Conservation (phyloP, 768 basidiomycete genomes). For the Lentinula edodes region DNA sequence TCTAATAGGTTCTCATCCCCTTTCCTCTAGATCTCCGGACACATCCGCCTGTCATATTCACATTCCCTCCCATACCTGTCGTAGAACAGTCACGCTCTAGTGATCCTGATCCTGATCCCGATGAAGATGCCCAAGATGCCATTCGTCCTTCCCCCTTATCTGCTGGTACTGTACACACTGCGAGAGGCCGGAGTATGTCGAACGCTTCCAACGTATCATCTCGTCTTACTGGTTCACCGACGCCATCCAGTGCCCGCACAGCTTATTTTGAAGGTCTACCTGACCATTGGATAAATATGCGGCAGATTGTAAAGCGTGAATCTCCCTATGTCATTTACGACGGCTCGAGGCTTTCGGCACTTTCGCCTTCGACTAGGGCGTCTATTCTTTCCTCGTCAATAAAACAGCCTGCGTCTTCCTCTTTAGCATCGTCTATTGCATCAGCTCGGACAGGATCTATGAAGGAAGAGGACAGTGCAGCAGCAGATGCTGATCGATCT, state of each 20-base stretch:
- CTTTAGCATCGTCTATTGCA: not conserved
- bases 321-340: constrained; percentile 46
- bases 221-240: not conserved
- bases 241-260: not conserved
- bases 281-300: constrained; percentile 28
- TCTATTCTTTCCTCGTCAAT: constrained; percentile 12
- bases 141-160: constrained; percentile 22
- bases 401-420: not conserved
- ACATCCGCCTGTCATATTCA: constrained; percentile 55
- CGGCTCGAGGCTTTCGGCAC: constrained; percentile 33
- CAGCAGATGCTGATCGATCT: not conserved
- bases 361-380: constrained; percentile 33
- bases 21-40: constrained; percentile 51
- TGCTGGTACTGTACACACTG: not conserved
- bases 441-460: not conserved
- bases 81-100: constrained; percentile 10
- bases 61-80: constrained; percentile 41
- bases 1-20: not conserved
- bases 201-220: not conserved
- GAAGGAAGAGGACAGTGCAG: constrained; percentile 1
- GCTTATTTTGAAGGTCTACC: not conserved
- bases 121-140: constrained; percentile 27
- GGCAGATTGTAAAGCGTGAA: constrained; percentile 28
- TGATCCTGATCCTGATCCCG: constrained; percentile 18
- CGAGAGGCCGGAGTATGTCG: not conserved